A percentile compares a stretch with the other conserved stretches of the same genome.
Evolutionary conservation across 2,329 filamentous ascomycete genomes (phyloP).

Genomic region (Waltergamsia citrina): DNA sequence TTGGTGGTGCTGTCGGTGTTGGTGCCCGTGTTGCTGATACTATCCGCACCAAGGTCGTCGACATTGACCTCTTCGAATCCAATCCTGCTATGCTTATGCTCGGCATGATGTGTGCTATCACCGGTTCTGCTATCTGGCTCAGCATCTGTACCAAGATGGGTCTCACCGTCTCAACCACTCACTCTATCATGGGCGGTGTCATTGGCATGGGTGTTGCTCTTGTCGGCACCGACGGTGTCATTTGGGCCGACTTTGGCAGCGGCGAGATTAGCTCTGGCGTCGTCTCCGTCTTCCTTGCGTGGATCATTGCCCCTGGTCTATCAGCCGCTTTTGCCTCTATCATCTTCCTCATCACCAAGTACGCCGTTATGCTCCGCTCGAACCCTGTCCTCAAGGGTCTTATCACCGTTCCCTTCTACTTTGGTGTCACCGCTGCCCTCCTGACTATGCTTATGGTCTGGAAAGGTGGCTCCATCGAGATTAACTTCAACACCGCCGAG

Average conservation of each 20-base stretch:
- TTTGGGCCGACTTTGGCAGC: too few relatives aligned
- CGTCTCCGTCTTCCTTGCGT: conserved; percentile 64
- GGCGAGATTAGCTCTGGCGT: conserved; percentile 58
- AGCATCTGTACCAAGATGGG: conserved; percentile 26
- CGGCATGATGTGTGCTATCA: conserved; percentile 27
- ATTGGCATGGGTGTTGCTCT: conserved; percentile 34
- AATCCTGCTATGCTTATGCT: conserved; percentile 31
- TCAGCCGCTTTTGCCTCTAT: conserved; percentile 53
- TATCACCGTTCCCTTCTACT: conserved; percentile 65
- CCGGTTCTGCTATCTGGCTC: conserved; percentile 29
- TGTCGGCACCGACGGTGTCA: too few relatives aligned
- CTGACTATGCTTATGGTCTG: conserved; percentile 73
- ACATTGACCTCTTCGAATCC: conserved; percentile 23
- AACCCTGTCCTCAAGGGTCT: conserved; percentile 66
- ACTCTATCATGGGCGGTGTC: conserved; percentile 33
- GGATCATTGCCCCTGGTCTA: conserved; percentile 60
- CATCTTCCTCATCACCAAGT: conserved; percentile 67
- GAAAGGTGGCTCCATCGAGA: conserved; percentile 65
- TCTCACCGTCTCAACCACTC: conserved; percentile 32
- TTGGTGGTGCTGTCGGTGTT: conserved; percentile 36
- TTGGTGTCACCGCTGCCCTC: conserved; percentile 64
- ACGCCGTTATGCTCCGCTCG: conserved; percentile 60
- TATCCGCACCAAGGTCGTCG: conserved; percentile 36
- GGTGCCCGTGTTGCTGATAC: conserved; percentile 35
- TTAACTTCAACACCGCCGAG: conserved; percentile 57